Percentiles rank a stretch among this genome's conserved stretches.
phyloP scores from a whole-genome alignment of 2,329 filamentous ascomycete genomes.

The Trichoderma oligosporum region DNA sequence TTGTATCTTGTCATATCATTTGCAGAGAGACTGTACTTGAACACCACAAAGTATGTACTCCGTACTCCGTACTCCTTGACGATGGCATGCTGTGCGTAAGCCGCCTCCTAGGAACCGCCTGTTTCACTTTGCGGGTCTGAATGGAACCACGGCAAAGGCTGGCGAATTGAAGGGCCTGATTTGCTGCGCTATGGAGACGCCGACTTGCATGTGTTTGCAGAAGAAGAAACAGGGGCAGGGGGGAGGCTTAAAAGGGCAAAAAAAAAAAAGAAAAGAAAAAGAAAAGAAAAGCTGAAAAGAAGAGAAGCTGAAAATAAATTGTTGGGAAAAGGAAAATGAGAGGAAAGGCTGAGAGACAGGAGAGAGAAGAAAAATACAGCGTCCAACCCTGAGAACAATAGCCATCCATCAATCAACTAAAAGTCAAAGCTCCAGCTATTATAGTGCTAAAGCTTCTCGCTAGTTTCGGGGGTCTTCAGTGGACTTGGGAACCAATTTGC shows the following conservation, averaged over 20 bases:
- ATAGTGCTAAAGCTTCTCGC: background rate
- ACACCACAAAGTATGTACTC: too few species aligned
- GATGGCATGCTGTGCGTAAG: conserved; percentile 1
- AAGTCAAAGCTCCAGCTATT: background rate
- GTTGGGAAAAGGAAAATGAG: too few species aligned
- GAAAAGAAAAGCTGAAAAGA: background rate
- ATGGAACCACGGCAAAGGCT: background rate
- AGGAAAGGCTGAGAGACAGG: too few species aligned
- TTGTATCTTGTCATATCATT: background rate
- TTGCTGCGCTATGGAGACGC: conserved; percentile 11
- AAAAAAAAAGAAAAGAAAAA: background rate
- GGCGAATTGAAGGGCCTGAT: background rate
- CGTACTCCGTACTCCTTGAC: background rate
- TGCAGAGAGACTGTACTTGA: background rate
- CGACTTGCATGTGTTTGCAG: conserved; percentile 17
- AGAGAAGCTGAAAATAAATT: too few species aligned
- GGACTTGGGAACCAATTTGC: too few species aligned
- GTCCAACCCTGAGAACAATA: too few species aligned
- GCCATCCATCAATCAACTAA: too few species aligned
- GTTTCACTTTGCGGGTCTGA: conserved; percentile 14
- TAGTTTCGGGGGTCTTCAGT: background rate
- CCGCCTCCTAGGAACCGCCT: conserved; percentile 10
- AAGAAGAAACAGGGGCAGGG: conserved; percentile 2
- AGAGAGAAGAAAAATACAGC: too few species aligned
- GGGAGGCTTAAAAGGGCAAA: background rate